Base-by-base conservation (phyloP, 257 asterid genomes). In the Gardenia jasminoides region DNA sequence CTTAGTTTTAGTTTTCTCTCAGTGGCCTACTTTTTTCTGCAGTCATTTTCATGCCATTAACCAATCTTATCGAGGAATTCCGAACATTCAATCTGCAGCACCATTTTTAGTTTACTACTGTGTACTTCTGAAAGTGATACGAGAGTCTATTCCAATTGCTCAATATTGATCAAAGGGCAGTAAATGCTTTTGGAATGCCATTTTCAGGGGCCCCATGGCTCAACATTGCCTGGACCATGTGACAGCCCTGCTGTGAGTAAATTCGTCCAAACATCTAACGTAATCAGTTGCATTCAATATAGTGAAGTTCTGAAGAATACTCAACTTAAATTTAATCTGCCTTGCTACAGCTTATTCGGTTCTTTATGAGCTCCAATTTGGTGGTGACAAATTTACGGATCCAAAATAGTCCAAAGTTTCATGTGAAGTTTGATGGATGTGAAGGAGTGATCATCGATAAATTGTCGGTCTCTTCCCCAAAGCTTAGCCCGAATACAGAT, bases 221-320 rank as follows among this genome's bases (percentile, higher is more conserved):
- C 98, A 74, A 96, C 98, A 58, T 82, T 96, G 86, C 88, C 91
- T 6, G 98, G 98, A 76, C 98, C 98, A 81, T 96, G 99, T 82
- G 90, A 93, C 84, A 96, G 98, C 84, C 99, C 99, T 24, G 93
- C 96, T 61, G 99, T 96, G 78, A 80, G 97, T 90, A 17, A 15
- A 54, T 15, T 31, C 22, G 52, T 65, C 48, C 41, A 17, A 52
- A 10, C 41, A 39, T 47, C 16, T 6, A 10, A 31, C 28, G 15
- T 7, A 26, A 20, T 54, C 48, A 33, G 24, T 3, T 70, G 11
- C 28, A 7, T 33, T 68, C 7, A 17, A 12, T 70, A 39, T 54
- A 16, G 44, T 33, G 47, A 30, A 13, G n/a, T 56, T 68, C 36
- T 33, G 16, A 3, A 20, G 24, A 22, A 20, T 68, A 7, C 5